Base-by-base conservation (phyloP, 2,329 filamentous ascomycete genomes). In the Claviceps arundinis region DNA sequence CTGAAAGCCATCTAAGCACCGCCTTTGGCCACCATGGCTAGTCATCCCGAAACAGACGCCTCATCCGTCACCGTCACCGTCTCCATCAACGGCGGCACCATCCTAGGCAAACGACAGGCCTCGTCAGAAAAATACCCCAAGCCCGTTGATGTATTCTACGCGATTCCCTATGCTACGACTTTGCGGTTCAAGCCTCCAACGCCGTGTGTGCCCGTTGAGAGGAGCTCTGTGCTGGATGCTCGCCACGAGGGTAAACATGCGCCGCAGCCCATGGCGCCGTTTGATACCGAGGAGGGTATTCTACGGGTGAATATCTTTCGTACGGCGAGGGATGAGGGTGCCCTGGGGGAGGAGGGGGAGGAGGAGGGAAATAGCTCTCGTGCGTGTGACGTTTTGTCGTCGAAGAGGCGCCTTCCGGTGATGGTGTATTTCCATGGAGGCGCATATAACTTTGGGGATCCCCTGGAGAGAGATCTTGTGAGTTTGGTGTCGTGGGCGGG, bases 391-490 rank as follows among this genome's bases (percentile, higher is more conserved):
- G 9, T 3, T 34, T 9, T 11, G 30, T 34, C 8, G 30, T 17
- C 17, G 41, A 60, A 19, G 17, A 55, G 47, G 9, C 30, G 30
- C 30, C 47, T 66, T 13, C 64, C 78, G 1, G 76, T 81, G 14
- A 63, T 77, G n/a, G 64, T 84, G 2, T 83, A 81, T 60, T 65
- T 85, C 37, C 81, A 84, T 60, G 81, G 81, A 45, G 82, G 82
- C 2, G 75, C 71, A 5, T 85, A 84, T 68, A 76, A 82, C 68
- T 71, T 73, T 59, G 72, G 78, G 40, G 58, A 65, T 58, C 73
- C 76, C 50, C 61, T 68, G 34, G 75, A 76, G 67, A 73, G 83
- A 52, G 75, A 85, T 60, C 77, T 84, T 56, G 74, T 73, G 0
- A 77, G 76, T 38, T 79, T 86, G 65, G 75, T 84, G 14, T 72